phyloP scores from a whole-genome alignment of 129 eudicot species.

The Helianthus tuberosus region DNA sequence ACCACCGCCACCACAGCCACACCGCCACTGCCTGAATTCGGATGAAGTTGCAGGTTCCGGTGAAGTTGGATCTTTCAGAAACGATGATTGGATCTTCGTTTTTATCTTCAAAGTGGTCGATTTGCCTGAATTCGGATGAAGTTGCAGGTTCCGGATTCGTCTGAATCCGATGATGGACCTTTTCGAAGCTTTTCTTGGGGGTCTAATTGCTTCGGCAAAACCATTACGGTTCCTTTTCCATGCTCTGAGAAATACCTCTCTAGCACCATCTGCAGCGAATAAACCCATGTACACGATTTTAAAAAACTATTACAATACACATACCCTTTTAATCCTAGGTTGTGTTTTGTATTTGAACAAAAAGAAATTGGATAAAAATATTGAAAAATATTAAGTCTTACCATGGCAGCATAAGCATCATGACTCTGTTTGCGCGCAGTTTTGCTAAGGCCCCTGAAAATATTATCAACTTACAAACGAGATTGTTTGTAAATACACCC shows the following conservation, averaged over 20 bases:
- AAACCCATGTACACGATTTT: neutral
- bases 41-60: too few species aligned
- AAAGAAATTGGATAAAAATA: too few species aligned
- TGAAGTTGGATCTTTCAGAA: too few species aligned
- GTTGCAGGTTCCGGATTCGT: too few species aligned
- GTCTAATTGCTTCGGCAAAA: constrained; percentile 79
- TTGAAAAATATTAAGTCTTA: constrained; percentile 25
- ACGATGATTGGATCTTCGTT: too few species aligned
- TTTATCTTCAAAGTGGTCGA: too few species aligned
- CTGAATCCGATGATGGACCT: constrained; percentile 51
- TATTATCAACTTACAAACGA: neutral
- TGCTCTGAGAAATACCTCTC: constrained; percentile 71
- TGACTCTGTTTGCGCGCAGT: constrained; percentile 61
- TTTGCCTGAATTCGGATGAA: too few species aligned
- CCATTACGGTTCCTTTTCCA: constrained; percentile 70
- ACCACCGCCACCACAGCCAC: too few species aligned
- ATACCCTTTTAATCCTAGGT: too few species aligned
- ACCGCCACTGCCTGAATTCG: too few species aligned
- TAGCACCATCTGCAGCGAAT: constrained; percentile 63
- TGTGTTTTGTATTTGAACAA: neutral
- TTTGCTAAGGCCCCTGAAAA: constrained; percentile 77
- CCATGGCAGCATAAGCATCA: constrained; percentile 95
- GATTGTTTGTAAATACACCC: neutral
- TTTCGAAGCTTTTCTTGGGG: constrained; percentile 70
- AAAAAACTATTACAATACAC: too few species aligned